Conservation (phyloP, 2,329 filamentous ascomycete genomes). For the Phoma sp. region DNA sequence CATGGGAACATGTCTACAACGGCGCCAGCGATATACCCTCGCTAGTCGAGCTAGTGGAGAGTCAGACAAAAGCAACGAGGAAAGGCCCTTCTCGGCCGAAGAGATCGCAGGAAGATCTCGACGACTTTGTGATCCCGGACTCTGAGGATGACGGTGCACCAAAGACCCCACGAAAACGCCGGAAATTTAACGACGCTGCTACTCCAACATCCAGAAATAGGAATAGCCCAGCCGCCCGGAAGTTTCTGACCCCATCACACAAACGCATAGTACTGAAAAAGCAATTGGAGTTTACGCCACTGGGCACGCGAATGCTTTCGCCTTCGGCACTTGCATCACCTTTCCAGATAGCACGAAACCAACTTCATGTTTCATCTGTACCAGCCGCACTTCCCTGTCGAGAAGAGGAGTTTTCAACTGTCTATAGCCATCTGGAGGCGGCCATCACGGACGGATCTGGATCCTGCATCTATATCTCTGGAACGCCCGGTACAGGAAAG, state of each 20-base stretch:
- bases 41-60: constrained; percentile 71
- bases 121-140: constrained; percentile 53
- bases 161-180: constrained; percentile 55
- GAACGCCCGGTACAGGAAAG: constrained; percentile 97
- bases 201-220: constrained; percentile 54
- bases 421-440: constrained; percentile 91
- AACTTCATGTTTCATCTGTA: constrained; percentile 92
- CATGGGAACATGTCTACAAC: constrained; percentile 84
- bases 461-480: constrained; percentile 98
- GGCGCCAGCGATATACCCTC: constrained; percentile 70
- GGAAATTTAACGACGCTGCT: constrained; percentile 53
- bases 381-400: constrained; percentile 88
- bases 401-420: constrained; percentile 87
- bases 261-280: constrained; percentile 80
- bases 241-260: constrained; percentile 67
- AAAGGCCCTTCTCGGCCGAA: constrained; percentile 51
- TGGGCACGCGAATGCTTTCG: constrained; percentile 86
- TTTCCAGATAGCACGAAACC: constrained; percentile 86
- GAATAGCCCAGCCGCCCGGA: constrained; percentile 56
- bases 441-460: constrained; percentile 93
- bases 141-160: constrained; percentile 51
- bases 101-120: constrained; percentile 45
- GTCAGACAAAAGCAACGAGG: constrained; percentile 73
- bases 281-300: constrained; percentile 89
- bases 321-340: constrained; percentile 81